Conservation (phyloP, 352 stramenopile genomes). For the Stramenopiles sp. region DNA sequence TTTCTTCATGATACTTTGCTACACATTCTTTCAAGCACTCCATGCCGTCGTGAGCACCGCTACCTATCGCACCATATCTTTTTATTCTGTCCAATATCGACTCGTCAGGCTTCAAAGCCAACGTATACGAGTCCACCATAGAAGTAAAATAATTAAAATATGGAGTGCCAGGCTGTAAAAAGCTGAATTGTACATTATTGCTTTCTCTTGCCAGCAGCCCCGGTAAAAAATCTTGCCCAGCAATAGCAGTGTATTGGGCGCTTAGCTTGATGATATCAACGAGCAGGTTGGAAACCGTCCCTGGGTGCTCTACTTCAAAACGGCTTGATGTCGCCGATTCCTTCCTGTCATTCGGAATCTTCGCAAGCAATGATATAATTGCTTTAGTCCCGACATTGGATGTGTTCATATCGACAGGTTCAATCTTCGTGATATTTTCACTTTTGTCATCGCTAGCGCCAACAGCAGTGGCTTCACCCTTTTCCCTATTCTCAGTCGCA, state of each 20-base stretch:
- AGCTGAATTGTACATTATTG: constrained; percentile 89
- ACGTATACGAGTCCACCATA: constrained; percentile 85
- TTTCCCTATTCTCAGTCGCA: no score
- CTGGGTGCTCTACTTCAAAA: constrained; percentile 66
- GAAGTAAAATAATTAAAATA: constrained; percentile 95
- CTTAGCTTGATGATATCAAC: constrained; percentile 94
- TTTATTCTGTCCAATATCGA: constrained; percentile 12
- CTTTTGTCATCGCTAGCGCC: no score
- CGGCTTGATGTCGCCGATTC: constrained; percentile 39
- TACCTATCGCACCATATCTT: no score
- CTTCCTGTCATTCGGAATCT: no score
- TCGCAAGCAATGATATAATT: no score
- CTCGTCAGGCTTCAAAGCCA: constrained; percentile 45
- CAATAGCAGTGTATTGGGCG: constrained; percentile 88
- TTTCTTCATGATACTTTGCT: no score
- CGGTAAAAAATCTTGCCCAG: constrained; percentile 69
- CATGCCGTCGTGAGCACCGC: no score
- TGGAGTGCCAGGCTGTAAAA: constrained; percentile 86
- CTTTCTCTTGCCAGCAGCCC: constrained; percentile 78
- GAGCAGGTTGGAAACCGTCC: constrained; percentile 65
- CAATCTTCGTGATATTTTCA: no score
- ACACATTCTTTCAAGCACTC: no score
- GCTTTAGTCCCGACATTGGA: no score
- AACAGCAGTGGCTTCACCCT: no score
- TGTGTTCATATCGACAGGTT: no score